A percentile compares a stretch with the other conserved stretches of the same genome.
These are phyloP conservation scores for Exsudoporus frostii DNA, from an alignment of 768 basidiomycete species.

Conservation along the genomic window DNA sequence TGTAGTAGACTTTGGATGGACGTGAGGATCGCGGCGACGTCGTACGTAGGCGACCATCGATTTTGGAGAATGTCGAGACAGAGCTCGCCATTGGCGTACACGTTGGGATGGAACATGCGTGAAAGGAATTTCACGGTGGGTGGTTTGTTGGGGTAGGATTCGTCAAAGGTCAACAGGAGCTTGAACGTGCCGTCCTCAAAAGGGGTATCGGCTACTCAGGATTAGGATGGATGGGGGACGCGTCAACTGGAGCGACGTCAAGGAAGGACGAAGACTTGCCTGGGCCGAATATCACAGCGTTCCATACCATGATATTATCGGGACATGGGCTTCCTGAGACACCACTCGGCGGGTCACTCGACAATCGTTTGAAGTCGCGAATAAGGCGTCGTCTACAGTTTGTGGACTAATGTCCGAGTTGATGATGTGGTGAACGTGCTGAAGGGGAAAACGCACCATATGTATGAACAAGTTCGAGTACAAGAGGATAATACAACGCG, in stretches of 20 bases:
- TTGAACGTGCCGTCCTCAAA: slow-evolving; percentile 99
- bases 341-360: slow-evolving; percentile 91
- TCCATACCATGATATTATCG: slow-evolving; percentile 99
- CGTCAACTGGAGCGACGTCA: not conserved
- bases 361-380: slow-evolving; percentile 95
- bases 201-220: slow-evolving; percentile 80
- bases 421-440: not conserved
- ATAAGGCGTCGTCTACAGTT: slow-evolving; percentile 94
- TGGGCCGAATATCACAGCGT: slow-evolving; percentile 98
- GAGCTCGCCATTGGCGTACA: slow-evolving; percentile 97
- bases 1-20: slow-evolving; percentile 94
- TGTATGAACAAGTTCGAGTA: not conserved
- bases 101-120: slow-evolving; percentile 98
- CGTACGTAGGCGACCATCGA: slow-evolving; percentile 98
- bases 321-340: slow-evolving; percentile 96
- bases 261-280: slow-evolving; percentile 48
- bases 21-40: slow-evolving; percentile 97
- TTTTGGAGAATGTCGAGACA: slow-evolving; percentile 99
- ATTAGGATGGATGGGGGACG: not conserved
- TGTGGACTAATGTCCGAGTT: slow-evolving; percentile 61
- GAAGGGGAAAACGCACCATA: slow-evolving; percentile 16
- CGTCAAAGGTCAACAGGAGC: slow-evolving; percentile 91
- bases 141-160: slow-evolving; percentile 98
- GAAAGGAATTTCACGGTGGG: slow-evolving; percentile 97
- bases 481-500: not conserved